Evolutionary conservation across 345 rosid genomes (phyloP).

Genomic region (Cardiospermum halicacabum): DNA sequence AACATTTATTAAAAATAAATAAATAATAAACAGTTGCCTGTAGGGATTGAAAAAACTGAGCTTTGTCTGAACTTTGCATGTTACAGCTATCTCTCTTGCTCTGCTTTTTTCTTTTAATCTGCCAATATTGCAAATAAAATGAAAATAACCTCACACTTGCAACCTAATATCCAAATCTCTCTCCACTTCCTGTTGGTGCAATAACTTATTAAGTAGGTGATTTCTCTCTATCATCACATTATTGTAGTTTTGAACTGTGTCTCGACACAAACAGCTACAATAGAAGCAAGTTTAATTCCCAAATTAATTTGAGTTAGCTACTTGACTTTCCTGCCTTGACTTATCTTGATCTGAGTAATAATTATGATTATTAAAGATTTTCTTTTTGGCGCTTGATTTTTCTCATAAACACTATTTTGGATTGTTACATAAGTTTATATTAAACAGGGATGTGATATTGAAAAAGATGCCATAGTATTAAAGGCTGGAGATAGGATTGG

Average conservation of each 20-base stretch:
- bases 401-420: not conserved
- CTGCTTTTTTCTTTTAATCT: no score
- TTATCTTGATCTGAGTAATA: slow-evolving; percentile 1
- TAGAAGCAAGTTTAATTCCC: no score
- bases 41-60: not conserved
- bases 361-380: not conserved
- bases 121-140: no score
- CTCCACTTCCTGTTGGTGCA: not conserved
- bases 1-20: not conserved
- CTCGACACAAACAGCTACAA: no score
- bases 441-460: slow-evolving; percentile 79
- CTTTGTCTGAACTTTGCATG: not conserved
- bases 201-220: not conserved
- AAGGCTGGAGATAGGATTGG: slow-evolving; percentile 73
- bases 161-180: not conserved
- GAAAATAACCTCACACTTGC: no score
- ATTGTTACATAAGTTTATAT: slow-evolving; percentile 17
- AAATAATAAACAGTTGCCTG: not conserved
- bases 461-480: slow-evolving; percentile 58
- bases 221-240: not conserved
- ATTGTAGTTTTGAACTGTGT: no score
- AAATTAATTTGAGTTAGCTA: no score
- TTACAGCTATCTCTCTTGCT: not conserved
- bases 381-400: not conserved
- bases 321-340: no score